Conservation (phyloP, 1,139 yeast species). For the Saccharomyces hybrid region DNA sequence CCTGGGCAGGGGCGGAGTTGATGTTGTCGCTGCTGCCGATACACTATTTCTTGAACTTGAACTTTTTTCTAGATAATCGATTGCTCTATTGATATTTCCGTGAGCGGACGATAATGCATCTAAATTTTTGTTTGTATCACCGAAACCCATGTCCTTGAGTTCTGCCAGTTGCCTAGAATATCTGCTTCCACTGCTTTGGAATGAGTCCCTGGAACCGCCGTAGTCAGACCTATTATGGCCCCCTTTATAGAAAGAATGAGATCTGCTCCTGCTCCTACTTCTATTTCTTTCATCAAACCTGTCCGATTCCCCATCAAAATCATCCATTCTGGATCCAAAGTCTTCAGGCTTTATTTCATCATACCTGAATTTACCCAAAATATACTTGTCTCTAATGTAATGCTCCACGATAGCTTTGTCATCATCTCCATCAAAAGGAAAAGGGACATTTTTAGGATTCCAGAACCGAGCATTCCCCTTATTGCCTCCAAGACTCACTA, state of each 20-base stretch:
- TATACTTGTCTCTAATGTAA: slow-evolving; percentile 52
- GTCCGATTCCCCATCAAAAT: neutral
- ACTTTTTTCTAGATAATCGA: slow-evolving; percentile 22
- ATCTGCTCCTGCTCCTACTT: slow-evolving; percentile 8
- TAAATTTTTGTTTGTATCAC: slow-evolving; percentile 28
- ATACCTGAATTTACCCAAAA: slow-evolving; percentile 46
- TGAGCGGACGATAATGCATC: slow-evolving; percentile 30
- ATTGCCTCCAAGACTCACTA: slow-evolving; percentile 30
- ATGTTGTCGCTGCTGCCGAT: slow-evolving; percentile 13
- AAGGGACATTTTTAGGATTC: slow-evolving; percentile 46
- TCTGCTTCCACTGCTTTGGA: slow-evolving; percentile 1
- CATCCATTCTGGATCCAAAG: slow-evolving; percentile 11
- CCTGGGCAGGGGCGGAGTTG: slow-evolving; percentile 17
- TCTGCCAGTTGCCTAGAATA: slow-evolving; percentile 21
- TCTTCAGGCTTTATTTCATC: slow-evolving; percentile 27
- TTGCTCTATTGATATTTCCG: slow-evolving; percentile 29
- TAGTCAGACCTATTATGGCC: slow-evolving; percentile 6
- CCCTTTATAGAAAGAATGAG: slow-evolving; percentile 1
- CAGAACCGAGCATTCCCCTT: slow-evolving; percentile 33
- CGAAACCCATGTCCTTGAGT: slow-evolving; percentile 25
- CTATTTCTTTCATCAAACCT: slow-evolving; percentile 3
- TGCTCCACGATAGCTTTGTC: slow-evolving; percentile 39
- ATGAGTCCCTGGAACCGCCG: slow-evolving; percentile 5
- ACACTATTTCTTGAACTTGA: slow-evolving; percentile 6
- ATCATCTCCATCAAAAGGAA: slow-evolving; percentile 52